A percentile compares a stretch with the other conserved stretches of the same genome.
Evolutionary conservation across 2,329 filamentous ascomycete species (phyloP).

Genomic region (Lachnellula occidentalis): DNA sequence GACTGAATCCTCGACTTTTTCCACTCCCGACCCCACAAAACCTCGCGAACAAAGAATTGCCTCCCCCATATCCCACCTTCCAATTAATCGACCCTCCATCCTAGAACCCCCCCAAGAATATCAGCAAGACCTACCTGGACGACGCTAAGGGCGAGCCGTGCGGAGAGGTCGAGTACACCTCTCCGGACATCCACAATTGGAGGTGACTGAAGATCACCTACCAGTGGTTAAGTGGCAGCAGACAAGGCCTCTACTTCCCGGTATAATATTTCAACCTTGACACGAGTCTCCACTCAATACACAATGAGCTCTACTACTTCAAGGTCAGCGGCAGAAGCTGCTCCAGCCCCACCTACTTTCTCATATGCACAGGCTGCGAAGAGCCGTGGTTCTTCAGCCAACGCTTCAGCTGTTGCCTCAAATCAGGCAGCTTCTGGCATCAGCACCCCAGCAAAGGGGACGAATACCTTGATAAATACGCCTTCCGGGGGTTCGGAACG

Average conservation of each 20-base stretch:
- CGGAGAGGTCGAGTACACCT: conserved; percentile 35
- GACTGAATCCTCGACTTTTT: not conserved
- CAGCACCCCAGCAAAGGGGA: conserved; percentile 29
- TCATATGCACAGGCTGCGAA: conserved; percentile 96
- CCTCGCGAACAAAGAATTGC: not conserved
- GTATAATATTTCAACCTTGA: conserved; percentile 8
- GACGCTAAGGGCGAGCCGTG: conserved; percentile 24
- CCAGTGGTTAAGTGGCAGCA: conserved; percentile 14
- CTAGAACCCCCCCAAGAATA: not conserved
- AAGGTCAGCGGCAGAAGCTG: conserved; percentile 31
- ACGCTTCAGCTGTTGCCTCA: conserved; percentile 23
- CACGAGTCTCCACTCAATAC: conserved; percentile 8
- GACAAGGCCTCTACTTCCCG: conserved; percentile 7
- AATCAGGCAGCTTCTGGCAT: conserved; percentile 28
- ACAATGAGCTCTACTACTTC: conserved; percentile 38
- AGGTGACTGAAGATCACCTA: conserved; percentile 24
- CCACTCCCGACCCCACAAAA: not conserved
- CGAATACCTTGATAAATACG: conserved; percentile 23
- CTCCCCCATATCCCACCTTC: not conserved
- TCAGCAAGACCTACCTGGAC: conserved; percentile 13
- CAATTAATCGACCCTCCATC: not conserved
- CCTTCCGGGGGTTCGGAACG: conserved; percentile 17
- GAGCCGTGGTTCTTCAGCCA: conserved; percentile 46
- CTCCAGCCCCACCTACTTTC: conserved; percentile 52
- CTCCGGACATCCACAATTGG: conserved; percentile 32